phyloP scores from a whole-genome alignment of 208 protist genomes.

The Acanthamoeba castellanii region DNA sequence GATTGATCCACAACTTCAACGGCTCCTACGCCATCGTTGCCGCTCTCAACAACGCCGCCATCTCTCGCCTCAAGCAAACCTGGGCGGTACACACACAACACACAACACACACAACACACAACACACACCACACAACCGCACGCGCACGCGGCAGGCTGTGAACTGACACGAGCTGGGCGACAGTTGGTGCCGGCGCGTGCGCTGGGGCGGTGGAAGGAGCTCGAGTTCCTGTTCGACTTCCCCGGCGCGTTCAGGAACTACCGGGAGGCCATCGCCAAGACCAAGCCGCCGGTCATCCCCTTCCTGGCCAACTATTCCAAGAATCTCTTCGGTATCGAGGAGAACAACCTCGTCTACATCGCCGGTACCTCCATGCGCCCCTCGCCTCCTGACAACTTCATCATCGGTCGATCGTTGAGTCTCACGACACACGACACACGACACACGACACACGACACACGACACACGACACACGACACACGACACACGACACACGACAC shows the following conservation, averaged over 20 bases:
- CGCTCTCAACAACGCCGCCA: conserved; percentile 25
- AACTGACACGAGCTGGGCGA: too few species aligned
- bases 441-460: too few species aligned
- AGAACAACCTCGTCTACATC: conserved; percentile 27
- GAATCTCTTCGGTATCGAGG: conserved; percentile 57
- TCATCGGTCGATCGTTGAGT: too few species aligned
- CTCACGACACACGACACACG: too few species aligned
- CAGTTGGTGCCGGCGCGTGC: background rate
- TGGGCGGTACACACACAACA: conserved; percentile 10
- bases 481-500: too few species aligned
- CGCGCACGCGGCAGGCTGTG: too few species aligned
- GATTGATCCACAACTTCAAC: conserved; percentile 6
- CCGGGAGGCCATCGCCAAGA: conserved; percentile 31
- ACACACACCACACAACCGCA: background rate
- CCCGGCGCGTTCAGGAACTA: conserved; percentile 34
- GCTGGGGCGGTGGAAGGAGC: conserved; percentile 18
- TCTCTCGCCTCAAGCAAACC: conserved; percentile 11
- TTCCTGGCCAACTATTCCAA: conserved; percentile 56
- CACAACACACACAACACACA: background rate
- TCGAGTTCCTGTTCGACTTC: conserved; percentile 48
- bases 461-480: too few species aligned
- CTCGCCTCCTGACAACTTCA: too few species aligned
- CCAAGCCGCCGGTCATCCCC: conserved; percentile 21
- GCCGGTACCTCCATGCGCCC: background rate
- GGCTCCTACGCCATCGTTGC: conserved; percentile 7